Conservation (phyloP, 164 flowering plant genomes). For the Vitis cinerea region DNA sequence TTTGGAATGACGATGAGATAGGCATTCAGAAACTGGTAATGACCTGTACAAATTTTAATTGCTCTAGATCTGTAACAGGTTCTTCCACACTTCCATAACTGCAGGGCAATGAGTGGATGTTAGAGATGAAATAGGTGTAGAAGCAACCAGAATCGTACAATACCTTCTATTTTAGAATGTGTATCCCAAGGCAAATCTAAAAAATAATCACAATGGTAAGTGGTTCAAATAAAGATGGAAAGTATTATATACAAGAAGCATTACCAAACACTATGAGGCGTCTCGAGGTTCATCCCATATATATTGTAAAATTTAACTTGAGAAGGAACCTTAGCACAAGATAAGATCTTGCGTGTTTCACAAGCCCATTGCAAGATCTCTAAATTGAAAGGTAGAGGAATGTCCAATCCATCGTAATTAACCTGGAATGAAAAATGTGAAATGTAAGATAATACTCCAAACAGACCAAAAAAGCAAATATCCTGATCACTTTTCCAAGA, state of each 20-base stretch:
- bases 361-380: conserved; percentile 83
- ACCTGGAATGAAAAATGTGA: conserved; percentile 42
- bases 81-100: conserved; percentile 85
- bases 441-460: neutral
- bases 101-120: conserved; percentile 29
- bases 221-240: neutral
- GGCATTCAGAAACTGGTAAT: neutral
- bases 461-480: neutral
- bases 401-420: conserved; percentile 51
- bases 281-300: conserved; percentile 71
- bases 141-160: too few relatives aligned
- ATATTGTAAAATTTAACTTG: conserved; percentile 89
- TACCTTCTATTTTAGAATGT: too few relatives aligned
- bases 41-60: conserved; percentile 55
- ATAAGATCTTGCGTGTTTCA: conserved; percentile 61
- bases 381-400: conserved; percentile 71
- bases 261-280: conserved; percentile 96
- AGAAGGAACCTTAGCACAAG: conserved; percentile 77
- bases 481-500: neutral
- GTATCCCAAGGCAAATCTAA: neutral
- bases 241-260: conserved; percentile 10
- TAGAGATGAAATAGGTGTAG: neutral
- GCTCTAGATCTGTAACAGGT: conserved; percentile 62
- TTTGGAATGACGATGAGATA: neutral
- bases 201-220: neutral